Evolutionary conservation across 768 basidiomycete genomes (phyloP), one percentile per base, ranked within the genome.

Genomic region (Russula earlei): DNA sequence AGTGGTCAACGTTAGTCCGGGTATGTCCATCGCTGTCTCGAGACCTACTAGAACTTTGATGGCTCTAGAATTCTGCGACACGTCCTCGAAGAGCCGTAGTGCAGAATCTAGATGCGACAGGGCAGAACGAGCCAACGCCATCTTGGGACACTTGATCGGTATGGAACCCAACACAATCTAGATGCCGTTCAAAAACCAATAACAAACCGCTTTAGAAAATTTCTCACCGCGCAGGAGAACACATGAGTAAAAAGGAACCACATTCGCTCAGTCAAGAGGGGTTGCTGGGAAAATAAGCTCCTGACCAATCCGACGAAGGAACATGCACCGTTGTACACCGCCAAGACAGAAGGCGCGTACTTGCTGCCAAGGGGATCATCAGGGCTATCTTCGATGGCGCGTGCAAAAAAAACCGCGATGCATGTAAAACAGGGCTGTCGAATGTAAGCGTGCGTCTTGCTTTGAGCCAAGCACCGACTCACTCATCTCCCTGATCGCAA

Each of bases 181-280:
- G 12, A 27, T 25, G 25, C 31, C 15, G 43, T 31, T 41, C n/a
- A 49, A 25, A 46, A 31, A 20, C 6, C 20, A n/a, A 34, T n/a
- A n/a, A n/a, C n/a, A 33, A 31, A 48, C 25, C 10, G 15, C 38
- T 36, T 36, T 17, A 15, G 11, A 48, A 43, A 14, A 56, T 56
- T 33, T 68, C 79, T 63, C 67, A 85, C 84, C 34, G 82, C 75
- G 64, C 83, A 85, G 5, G 82, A 85, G 66, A 85, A 85, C 2
- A 84, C 82, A 65, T 86, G 83, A 8, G 82, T 83, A 57, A 84
- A 83, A 48, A 83, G 67, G 67, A 86, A 85, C 81, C 83, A 85
- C 78, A 82, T 79, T 37, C 85, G 75, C 63, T 84, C 82, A 12
- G 82, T 82, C 53, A 85, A 68, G n/a, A 67, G 71, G 22, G 83